Evolutionary conservation across 2,329 filamentous ascomycete species (phyloP).

Genomic region (Exophiala viscosa): DNA sequence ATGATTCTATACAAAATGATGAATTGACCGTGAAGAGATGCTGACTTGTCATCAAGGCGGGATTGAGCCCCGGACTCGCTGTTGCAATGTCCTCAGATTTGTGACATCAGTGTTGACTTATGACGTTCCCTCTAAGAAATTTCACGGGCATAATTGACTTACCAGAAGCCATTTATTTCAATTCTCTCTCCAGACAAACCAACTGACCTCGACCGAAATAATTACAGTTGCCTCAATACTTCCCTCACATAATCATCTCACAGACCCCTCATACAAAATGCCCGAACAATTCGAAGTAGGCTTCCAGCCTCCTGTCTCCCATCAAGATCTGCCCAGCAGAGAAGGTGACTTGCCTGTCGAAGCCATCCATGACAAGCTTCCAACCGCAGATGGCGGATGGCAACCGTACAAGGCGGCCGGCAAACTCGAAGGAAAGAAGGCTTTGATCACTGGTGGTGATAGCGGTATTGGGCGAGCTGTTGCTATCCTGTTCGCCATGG

Average conservation of each 20-base stretch:
- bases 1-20: too few relatives aligned
- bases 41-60: too few relatives aligned
- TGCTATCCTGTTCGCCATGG: conserved; percentile 74
- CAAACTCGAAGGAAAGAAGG: conserved; percentile 71
- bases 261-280: neutral
- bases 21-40: too few relatives aligned
- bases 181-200: too few relatives aligned
- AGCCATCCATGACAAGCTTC: conserved; percentile 62
- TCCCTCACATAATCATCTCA: neutral
- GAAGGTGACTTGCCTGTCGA: conserved; percentile 55
- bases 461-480: conserved; percentile 73
- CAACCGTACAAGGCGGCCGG: conserved; percentile 70
- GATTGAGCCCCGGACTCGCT: too few relatives aligned
- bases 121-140: neutral
- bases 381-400: conserved; percentile 63
- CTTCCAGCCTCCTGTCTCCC: conserved; percentile 46
- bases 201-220: too few relatives aligned
- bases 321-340: conserved; percentile 53
- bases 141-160: neutral
- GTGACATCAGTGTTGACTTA: conserved; percentile 1
- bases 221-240: neutral
- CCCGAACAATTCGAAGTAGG: conserved; percentile 8
- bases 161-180: too few relatives aligned
- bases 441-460: conserved; percentile 77
- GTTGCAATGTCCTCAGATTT: neutral